A percentile compares a stretch with the other conserved stretches of the same genome.
Evolutionary conservation across 306 rosid genomes (phyloP).

Genomic region (Quercus variabilis): DNA sequence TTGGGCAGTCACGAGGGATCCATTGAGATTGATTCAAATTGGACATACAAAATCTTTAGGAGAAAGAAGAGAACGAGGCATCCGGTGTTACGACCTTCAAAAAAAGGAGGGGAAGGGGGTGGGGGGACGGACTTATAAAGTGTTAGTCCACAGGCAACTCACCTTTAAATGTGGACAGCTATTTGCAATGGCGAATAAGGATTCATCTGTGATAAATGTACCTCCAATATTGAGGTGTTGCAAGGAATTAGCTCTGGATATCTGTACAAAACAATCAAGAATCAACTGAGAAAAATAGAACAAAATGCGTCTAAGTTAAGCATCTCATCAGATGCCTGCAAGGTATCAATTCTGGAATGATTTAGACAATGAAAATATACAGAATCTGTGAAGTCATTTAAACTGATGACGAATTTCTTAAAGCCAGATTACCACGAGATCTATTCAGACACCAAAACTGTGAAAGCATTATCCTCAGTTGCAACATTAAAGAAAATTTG

Average conservation of each 20-base stretch:
- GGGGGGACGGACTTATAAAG: too few species aligned
- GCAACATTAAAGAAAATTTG: not conserved
- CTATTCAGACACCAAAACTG: not conserved
- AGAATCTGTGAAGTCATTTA: not conserved
- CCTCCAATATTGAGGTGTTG: constrained; percentile 85
- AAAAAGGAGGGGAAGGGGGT: fast-evolving
- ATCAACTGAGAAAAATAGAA: not conserved
- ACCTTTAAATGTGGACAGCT: constrained; percentile 81
- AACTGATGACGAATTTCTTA: not conserved
- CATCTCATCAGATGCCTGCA: not conserved
- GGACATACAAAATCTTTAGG: too few species aligned
- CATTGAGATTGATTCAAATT: too few species aligned
- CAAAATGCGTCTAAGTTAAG: constrained; percentile 6
- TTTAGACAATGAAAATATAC: not conserved
- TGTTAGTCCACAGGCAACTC: constrained; percentile 4
- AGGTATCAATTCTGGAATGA: not conserved
- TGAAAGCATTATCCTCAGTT: not conserved
- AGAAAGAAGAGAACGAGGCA: too few species aligned
- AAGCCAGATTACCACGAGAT: not conserved
- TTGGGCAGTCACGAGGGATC: too few species aligned
- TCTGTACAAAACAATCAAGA: constrained; percentile 39
- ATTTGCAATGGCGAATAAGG: constrained; percentile 61
- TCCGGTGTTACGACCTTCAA: too few species aligned
- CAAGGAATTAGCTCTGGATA: constrained; percentile 68
- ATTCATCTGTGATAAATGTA: constrained; percentile 86